Evolutionary conservation across 2,329 filamentous ascomycete genomes (phyloP), one percentile per base, ranked within the genome.

Genomic region (Talaromyces sp.): DNA sequence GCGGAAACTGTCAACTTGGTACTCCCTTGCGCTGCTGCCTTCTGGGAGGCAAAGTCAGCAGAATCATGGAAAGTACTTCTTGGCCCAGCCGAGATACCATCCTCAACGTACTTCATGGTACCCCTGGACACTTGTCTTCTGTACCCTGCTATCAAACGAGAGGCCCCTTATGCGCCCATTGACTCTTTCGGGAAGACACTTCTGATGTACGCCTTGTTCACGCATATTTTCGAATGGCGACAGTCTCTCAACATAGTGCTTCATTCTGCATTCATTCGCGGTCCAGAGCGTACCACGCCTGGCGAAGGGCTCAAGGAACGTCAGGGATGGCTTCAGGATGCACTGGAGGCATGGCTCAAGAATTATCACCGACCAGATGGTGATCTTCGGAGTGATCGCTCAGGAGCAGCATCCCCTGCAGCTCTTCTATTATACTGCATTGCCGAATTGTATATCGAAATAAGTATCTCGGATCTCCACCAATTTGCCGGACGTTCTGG

Each of bases 211-310:
- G 52, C 65, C 14, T 35, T 66, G 11, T 64, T 66, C 45, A 49
- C 61, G 3, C 65, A 66, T 63, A 64, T 66, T 27, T 66, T 66
- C 16, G 62, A 66, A 61, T 66, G 65, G 65, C 24, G 65, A 47
- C 65, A 66, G 45, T 33, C 61, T 22, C 16, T 64, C 19, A 66
- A 66, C 45, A 64, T 66, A 37, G 65, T 66, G 10, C 22, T 64
- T 16, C 61, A 66, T 31, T 64, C 65, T 1, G 65, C 62, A 3
- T 66, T 64, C 14, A 61, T 66, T 24, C 54, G 65, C 6, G 65
- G 61, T 11, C 62, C 65, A 9, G 65, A 66, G 19, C 43, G 54
- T 16, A 61, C 45, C 16, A 45, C 50, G 3, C 61, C 62, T 1
- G 65, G 61, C 16, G 65, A 66, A 39, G 65, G 65, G 5, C 57